Base-by-base conservation (phyloP, 2,329 filamentous ascomycete species). In the Fusarium robinianum region DNA sequence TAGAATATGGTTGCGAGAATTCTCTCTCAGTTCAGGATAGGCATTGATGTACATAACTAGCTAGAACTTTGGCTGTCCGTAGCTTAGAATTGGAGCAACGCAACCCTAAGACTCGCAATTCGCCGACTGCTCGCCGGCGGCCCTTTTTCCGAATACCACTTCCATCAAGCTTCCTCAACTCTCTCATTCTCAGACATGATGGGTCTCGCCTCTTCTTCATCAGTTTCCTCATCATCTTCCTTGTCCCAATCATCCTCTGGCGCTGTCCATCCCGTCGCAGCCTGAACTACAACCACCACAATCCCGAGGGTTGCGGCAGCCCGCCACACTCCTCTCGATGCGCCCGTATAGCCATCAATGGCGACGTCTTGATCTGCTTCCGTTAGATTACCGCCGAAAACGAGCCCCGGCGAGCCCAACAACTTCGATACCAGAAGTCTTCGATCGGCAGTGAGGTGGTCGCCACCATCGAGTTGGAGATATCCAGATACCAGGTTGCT, bases 401-500 rank as follows among this genome's bases (percentile, higher is more conserved):
- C 77, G 1, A 76, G 61, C 1, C 73, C 72, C 0, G 79, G 78
- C 19, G 77, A 76, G 3, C 77, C 77, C 5, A 78, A 63, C 26
- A 82, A 67, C 37, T 67, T 69, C 6, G 66, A 67, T 27, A 81
- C 63, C n/a, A 81, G 62, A 18, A 62, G 57, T 41, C 54, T 48
- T 27, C 72, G 68, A 21, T 55, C 65, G 16, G 63, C 61, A 10
- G 51, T 67, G 17, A 72, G 54, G 4, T 46, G 54, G 12, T 53
- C 49, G 5, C 60, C 61, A 19, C 67, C 70, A 22, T 80, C 77
- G 3, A 80, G 66, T 10, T 41, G 46, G 5, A 66, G 63, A 53
- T 89, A 90, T 0, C 81, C 80, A 0, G 67, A 58, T n/a, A 74
- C 71, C 2, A 92, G 71, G 0, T 73, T 71, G 3, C 57, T 67